Evolutionary conservation across 345 rosid species (phyloP).

Genomic region (sweet orange (Citrus sinensis)): DNA sequence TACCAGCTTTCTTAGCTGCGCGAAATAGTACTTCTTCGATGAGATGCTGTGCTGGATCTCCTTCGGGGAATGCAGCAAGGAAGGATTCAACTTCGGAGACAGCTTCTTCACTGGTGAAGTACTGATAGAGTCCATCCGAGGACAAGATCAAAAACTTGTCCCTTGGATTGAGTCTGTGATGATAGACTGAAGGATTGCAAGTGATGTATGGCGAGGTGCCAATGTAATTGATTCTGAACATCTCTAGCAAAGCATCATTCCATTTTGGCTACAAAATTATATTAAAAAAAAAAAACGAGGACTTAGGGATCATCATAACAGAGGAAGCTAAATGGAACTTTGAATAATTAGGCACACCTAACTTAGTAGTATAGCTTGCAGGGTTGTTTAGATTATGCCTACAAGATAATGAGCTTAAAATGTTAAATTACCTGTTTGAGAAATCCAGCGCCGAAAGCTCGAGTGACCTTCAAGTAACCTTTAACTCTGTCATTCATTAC

Average conservation of each 20-base stretch:
- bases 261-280: conserved; percentile 59
- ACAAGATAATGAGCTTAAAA: background rate
- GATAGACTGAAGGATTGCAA: conserved; percentile 72
- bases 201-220: conserved; percentile 79
- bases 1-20: conserved; percentile 92
- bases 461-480: conserved; percentile 89
- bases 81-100: conserved; percentile 67
- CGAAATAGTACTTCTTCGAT: conserved; percentile 76
- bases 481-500: conserved; percentile 81
- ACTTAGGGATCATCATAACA: background rate
- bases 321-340: background rate
- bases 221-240: conserved; percentile 76
- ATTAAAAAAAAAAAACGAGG: background rate
- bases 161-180: conserved; percentile 60
- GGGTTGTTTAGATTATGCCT: background rate
- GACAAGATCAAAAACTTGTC: conserved; percentile 79
- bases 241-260: conserved; percentile 80
- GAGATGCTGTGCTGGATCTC: conserved; percentile 96
- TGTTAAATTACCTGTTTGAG: conserved; percentile 67
- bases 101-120: conserved; percentile 84
- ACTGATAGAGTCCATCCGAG: conserved; percentile 88
- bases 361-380: background rate
- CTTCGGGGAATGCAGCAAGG: conserved; percentile 74
- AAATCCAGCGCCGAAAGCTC: conserved; percentile 95
- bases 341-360: background rate